These are phyloP conservation scores for Graphilbum ipis-grandicollis DNA, from an alignment of 2,329 filamentous ascomycete genomes.

Conservation along the genomic window DNA sequence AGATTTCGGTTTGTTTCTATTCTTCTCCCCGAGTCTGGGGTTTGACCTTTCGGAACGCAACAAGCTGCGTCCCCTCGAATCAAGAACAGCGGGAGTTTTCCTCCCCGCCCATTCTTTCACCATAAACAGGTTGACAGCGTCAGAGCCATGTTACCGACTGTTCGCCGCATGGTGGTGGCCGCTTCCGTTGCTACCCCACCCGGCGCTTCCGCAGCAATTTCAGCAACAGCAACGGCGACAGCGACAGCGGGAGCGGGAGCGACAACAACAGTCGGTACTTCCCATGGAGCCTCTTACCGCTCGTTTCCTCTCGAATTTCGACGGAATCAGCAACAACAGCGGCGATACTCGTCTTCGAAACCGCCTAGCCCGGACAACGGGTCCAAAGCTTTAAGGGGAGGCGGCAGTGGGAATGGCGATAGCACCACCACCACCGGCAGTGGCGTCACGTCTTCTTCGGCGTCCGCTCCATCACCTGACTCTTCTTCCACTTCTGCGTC, in stretches of 20 bases:
- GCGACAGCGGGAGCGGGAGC: conserved; percentile 28
- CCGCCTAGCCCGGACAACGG: conserved; percentile 43
- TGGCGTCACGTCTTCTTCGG: not conserved
- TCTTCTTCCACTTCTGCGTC: conserved; percentile 3
- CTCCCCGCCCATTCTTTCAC: too few relatives aligned
- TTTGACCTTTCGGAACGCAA: too few relatives aligned
- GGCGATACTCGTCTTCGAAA: conserved; percentile 43
- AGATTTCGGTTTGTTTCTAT: too few relatives aligned
- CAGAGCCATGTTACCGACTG: conserved; percentile 8
- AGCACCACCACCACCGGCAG: conserved; percentile 21
- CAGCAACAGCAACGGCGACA: conserved; percentile 8
- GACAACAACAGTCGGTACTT: too few relatives aligned
- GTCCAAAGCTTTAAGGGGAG: conserved; percentile 30
- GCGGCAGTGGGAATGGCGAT: too few relatives aligned
- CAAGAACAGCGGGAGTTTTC: too few relatives aligned
- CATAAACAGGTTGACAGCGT: not conserved
- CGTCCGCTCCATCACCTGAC: conserved; percentile 12
- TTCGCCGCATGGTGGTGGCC: conserved; percentile 9
- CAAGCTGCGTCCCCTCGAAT: too few relatives aligned
- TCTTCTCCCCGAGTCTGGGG: too few relatives aligned
- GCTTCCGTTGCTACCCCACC: conserved; percentile 3
- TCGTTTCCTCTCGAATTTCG: not conserved
- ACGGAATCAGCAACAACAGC: conserved; percentile 23
- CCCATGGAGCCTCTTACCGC: not conserved
- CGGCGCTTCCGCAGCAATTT: not conserved